Evolutionary conservation across 257 asterid genomes (phyloP), one percentile per base, ranked within the genome.

Genomic region (Nemophila menziesii): DNA sequence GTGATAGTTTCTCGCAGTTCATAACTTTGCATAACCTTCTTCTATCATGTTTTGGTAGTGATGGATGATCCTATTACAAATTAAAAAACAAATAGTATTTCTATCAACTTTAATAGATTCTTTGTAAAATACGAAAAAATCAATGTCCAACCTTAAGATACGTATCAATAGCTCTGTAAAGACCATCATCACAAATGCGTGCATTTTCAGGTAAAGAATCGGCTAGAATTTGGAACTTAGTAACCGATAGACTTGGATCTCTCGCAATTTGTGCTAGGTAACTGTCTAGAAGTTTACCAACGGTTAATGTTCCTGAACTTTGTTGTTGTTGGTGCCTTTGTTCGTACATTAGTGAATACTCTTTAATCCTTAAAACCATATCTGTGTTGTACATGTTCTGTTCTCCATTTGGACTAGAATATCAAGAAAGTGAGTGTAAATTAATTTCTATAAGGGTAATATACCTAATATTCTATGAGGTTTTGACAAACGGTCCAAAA

Each of bases 181-280:
- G 74, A 40, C 95, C 95, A 42, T 84, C 95, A 43, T 80, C 72
- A 46, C 81, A 74, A 0, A 72, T 53, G 27, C 95, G 66, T 20
- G 74, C 72, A 64, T 70, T 69, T 57, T 65, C 83, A 13, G 86
- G 90, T 59, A 84, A 49, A 29, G 74, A 67, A 56, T 78, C 82
- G 48, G 93, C 96, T 65, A 85, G 51, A 50, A 69, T 63, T 39
- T 60, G 83, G 52, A 85, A 85, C 55, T 73, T 74, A 33, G 64
- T 53, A n/a, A 71, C 55, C 14, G 85, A 65, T 20, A 85, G 82
- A 33, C 64, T 67, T 49, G 82, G 80, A 33, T 85, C 96, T 63
- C 73, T 63, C 27, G 95, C 93, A 19, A 80, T 65, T 69, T 84
- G 93, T 44, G 85, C 92, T 43, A 84, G 69, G 60, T 84, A 85